phyloP scores from a whole-genome alignment of 225 moss, liverwort and hornwort species.

The Takakia lepidozioides region DNA sequence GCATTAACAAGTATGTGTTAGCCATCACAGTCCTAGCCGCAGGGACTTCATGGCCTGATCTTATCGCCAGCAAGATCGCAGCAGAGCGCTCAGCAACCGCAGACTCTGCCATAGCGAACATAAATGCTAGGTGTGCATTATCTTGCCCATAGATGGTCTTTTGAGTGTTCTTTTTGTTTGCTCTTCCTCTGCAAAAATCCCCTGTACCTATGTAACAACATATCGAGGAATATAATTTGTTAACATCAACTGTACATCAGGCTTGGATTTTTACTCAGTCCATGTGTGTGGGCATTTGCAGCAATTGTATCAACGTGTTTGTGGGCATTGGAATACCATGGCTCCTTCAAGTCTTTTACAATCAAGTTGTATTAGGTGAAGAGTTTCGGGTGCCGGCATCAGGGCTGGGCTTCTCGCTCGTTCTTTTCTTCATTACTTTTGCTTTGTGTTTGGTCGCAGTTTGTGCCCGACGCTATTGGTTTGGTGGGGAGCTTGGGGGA shows the following conservation, averaged over 20 bases:
- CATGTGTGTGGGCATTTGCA: too few species aligned
- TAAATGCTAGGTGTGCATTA: slow-evolving; percentile 85
- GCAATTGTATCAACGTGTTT: slow-evolving; percentile 90
- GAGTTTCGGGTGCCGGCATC: slow-evolving; percentile 46
- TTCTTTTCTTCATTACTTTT: slow-evolving; percentile 65
- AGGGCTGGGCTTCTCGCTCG: slow-evolving; percentile 69
- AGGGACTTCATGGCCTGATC: slow-evolving; percentile 89
- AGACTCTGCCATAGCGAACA: slow-evolving; percentile 86
- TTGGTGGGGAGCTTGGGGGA: slow-evolving; percentile 84
- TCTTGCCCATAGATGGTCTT: too few species aligned
- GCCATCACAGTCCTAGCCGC: slow-evolving; percentile 72
- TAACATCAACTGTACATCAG: too few species aligned
- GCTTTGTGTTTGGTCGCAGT: slow-evolving; percentile 54
- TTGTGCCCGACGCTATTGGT: slow-evolving; percentile 34
- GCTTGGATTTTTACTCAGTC: too few species aligned
- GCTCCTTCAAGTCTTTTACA: slow-evolving; percentile 68
- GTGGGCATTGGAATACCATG: slow-evolving; percentile 90
- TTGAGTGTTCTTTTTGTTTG: too few species aligned
- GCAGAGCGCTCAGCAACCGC: slow-evolving; percentile 64
- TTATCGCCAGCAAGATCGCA: slow-evolving; percentile 84
- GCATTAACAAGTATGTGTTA: slow-evolving; percentile 59
- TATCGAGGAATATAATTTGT: too few species aligned
- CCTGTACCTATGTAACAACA: too few species aligned
- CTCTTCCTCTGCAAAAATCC: too few species aligned
- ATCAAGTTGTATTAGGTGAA: slow-evolving; percentile 24